Evolutionary conservation across 495 filamentous ascomycete species (phyloP), one percentile per base, ranked within the genome.

Genomic region (Jackrogersella minutella): DNA sequence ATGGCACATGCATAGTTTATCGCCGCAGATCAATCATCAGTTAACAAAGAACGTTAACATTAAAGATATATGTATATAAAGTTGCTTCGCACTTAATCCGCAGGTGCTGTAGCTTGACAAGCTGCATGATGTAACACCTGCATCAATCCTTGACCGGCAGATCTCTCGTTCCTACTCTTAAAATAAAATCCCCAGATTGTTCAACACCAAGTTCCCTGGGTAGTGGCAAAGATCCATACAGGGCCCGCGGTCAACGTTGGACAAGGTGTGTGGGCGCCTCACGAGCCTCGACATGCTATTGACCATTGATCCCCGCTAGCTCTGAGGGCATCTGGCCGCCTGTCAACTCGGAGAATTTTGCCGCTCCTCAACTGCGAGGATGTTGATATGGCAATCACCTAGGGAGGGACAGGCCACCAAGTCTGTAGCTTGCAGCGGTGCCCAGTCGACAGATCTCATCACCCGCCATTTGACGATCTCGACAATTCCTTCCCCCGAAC

Each of bases 101-200:
- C 50, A 44, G n/a, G 56, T 43, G 44, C 39, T 43, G 59, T 47
- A 47, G 26, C 28, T 58, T 52, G 56, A 61, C 50, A 36, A 57
- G 61, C 66, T 64, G 61, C 61, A 65, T 69, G 66, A 69, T 69
- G 61, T 69, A 65, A 69, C 28, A 62, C 57, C 64, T 72, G 69
- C 69, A 68, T 72, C 67, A 62, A 76, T 66, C 74, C 73, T 72
- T 70, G 72, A 59, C 67, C 74, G 72, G 72, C 64, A 76, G 74
- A 76, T 76, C 71, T 70, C 58, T 33, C 44, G 54, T 68, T 50
- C 49, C 54, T 28, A 67, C 41, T 31, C 57, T 43, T 13, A 57
- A 62, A 65, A 60, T 54, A 54, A 69, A 64, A 61, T 60, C 66
- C 61, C 66, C 66, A 69, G 66, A 69, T 65, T 65, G 43, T 60